Evolutionary conservation across 2,329 filamentous ascomycete genomes (phyloP).

Genomic region (Aulographum hederae): DNA sequence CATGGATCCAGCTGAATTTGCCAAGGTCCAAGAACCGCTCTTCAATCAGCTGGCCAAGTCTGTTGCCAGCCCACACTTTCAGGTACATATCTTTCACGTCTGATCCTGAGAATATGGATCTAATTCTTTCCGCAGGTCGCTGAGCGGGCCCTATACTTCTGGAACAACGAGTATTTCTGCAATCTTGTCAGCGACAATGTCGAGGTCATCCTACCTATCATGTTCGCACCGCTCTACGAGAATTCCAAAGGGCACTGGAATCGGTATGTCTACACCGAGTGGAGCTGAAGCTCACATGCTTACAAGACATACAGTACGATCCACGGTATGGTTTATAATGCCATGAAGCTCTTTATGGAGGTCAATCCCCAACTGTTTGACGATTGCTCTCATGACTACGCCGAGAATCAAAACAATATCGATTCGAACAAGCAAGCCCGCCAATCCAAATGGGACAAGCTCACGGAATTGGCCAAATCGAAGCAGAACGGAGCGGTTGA

Average conservation of each 20-base stretch:
- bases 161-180: slow-evolving; percentile 99
- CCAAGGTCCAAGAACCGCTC: slow-evolving; percentile 92
- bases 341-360: slow-evolving; percentile 99
- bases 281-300: background rate
- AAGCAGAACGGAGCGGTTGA: slow-evolving; percentile 32
- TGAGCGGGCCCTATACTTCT: slow-evolving; percentile 93
- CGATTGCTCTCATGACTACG: slow-evolving; percentile 96
- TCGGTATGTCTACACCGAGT: slow-evolving; percentile 41
- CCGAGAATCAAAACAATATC: slow-evolving; percentile 84
- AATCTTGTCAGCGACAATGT: slow-evolving; percentile 98
- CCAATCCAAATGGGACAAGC: slow-evolving; percentile 74
- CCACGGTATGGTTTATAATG: slow-evolving; percentile 98
- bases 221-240: slow-evolving; percentile 96
- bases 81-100: slow-evolving; percentile 28
- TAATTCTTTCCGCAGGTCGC: slow-evolving; percentile 43
- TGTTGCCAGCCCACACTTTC: slow-evolving; percentile 94
- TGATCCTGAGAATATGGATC: background rate
- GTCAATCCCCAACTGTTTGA: slow-evolving; percentile 98
- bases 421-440: slow-evolving; percentile 67
- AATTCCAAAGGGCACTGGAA: slow-evolving; percentile 99
- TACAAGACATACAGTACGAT: slow-evolving; percentile 54
- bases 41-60: slow-evolving; percentile 97
- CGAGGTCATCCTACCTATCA: slow-evolving; percentile 93
- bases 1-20: slow-evolving; percentile 97
- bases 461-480: slow-evolving; percentile 63